Evolutionary conservation across 2,329 filamentous ascomycete species (phyloP).

Genomic region (Dactylonectria macrodidyma): DNA sequence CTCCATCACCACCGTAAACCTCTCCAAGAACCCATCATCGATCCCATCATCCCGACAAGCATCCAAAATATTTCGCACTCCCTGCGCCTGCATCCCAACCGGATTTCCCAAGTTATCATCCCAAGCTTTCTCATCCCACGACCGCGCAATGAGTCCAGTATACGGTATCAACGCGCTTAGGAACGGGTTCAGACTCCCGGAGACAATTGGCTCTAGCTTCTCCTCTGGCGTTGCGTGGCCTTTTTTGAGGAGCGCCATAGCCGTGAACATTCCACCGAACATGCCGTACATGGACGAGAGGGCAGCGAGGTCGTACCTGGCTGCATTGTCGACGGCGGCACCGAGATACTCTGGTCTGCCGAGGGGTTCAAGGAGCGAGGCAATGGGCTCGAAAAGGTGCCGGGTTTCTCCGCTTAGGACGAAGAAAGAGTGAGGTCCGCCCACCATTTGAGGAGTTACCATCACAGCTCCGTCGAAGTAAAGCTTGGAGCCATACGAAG

Average conservation of each 20-base stretch:
- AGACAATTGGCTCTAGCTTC: neutral
- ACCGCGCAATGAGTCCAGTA: neutral
- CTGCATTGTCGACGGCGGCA: slow-evolving; percentile 3
- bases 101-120: slow-evolving; percentile 1
- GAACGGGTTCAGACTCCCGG: slow-evolving; percentile 1
- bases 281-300: slow-evolving; percentile 22
- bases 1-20: neutral
- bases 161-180: neutral
- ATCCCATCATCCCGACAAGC: slow-evolving; percentile 1
- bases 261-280: slow-evolving; percentile 15
- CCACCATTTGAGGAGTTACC: slow-evolving; percentile 4
- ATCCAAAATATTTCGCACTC: neutral
- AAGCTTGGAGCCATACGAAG: neutral
- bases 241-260: slow-evolving; percentile 10
- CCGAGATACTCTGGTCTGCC: slow-evolving; percentile 11
- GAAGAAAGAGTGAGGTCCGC: neutral
- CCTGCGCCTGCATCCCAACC: neutral
- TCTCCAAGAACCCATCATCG: neutral
- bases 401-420: slow-evolving; percentile 4
- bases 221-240: neutral
- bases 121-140: neutral
- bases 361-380: neutral
- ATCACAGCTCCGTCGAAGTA: slow-evolving; percentile 3
- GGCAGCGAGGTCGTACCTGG: slow-evolving; percentile 21
- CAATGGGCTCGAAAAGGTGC: neutral